Base-by-base conservation (phyloP, 176 grass and related monocot genomes). In the Rhipidocladum racemiflorum region DNA sequence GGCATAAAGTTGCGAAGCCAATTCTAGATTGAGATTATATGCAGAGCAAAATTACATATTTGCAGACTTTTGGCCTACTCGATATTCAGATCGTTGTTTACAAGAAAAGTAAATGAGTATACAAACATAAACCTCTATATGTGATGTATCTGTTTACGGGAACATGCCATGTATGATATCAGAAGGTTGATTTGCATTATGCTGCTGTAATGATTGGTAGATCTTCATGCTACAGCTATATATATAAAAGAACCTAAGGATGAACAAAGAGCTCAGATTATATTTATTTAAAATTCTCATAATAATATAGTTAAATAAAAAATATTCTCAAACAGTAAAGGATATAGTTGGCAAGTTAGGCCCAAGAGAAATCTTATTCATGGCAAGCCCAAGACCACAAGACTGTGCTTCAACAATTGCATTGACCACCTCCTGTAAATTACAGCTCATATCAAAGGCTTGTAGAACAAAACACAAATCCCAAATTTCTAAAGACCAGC, bases 331-430 rank as follows among this genome's bases (percentile, higher is more conserved):
- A 62, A 63, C 7, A 29, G 43, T 39, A 78, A 94, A 97, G 95
- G 95, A 97, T 97, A 97, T 91, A 80, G 88, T 85, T 84, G 92
- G 95, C 79, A 97, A 75, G 81, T 89, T 56, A 30, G 89, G 86
- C n/a, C 87, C 88, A 40, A 92, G 25, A 76, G 88, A 87, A 65
- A 94, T 90, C 82, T 88, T 94, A 72, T 92, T 92, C 61, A 90
- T n/a, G 24, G 90, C 56, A 78, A 89, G 81, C 61, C 83, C 92
- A 81, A 89, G 81, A 29, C 79, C 79, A 68, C 79, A 84, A 77
- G 90, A 91, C 57, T 97, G 94, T 16, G 88, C 90, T 87, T 94
- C 92, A 73, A 94, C 84, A 87, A 97, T 92, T 70, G 86, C 86
- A 89, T 70, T 91, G 71, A 97, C 88, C 61, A 97, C 90, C 81